Evolutionary conservation across 768 basidiomycete species (phyloP).

Genomic region (Megacollybia marginata): DNA sequence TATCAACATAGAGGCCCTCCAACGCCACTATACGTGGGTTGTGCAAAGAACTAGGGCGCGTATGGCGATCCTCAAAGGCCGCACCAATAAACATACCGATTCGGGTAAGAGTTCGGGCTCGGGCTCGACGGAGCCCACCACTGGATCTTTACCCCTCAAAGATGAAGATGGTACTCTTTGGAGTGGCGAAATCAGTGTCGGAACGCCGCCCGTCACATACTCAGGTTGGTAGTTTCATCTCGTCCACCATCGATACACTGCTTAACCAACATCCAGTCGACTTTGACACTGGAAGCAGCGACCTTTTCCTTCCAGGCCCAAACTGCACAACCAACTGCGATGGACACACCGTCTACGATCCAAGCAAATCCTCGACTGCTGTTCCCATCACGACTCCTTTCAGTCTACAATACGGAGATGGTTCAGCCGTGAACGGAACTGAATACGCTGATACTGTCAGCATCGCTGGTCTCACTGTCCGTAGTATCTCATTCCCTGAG

Average conservation of each 20-base stretch:
- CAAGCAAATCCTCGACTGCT: not conserved
- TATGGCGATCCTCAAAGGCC: no score
- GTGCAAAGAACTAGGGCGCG: no score
- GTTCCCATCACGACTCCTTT: not conserved
- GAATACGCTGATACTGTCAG: not conserved
- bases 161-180: not conserved
- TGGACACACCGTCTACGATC: not conserved
- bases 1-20: no score
- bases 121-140: not conserved
- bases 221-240: not conserved
- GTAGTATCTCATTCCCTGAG: no score
- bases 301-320: slow-evolving; percentile 19
- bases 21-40: no score
- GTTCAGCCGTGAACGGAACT: not conserved
- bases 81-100: no score
- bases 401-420: not conserved
- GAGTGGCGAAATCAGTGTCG: not conserved
- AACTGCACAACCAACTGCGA: slow-evolving; percentile 20
- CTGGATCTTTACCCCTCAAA: not conserved
- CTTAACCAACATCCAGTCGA: slow-evolving; percentile 9
- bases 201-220: not conserved
- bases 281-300: slow-evolving; percentile 25
- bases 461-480: not conserved
- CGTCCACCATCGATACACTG: not conserved
- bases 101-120: no score